Percentiles rank a stretch among this genome's conserved stretches.
phyloP scores from a whole-genome alignment of 1,139 yeast genomes.

The Magnusiomyces fungicola region DNA sequence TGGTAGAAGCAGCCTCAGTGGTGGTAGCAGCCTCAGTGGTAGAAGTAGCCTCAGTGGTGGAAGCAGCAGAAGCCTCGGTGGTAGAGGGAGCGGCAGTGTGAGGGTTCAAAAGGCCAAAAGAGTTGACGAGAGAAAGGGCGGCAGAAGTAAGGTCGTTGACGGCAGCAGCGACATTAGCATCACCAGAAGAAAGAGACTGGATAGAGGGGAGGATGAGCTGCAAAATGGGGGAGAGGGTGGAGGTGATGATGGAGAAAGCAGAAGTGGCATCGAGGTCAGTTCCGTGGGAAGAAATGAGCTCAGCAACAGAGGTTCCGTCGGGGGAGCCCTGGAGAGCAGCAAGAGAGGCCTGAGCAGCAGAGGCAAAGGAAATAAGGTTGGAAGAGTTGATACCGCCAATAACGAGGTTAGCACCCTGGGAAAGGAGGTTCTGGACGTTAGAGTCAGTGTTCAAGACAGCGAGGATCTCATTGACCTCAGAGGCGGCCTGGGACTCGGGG shows the following conservation, averaged over 20 bases:
- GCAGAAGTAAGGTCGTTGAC: conserved; percentile 12
- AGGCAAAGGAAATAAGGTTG: conserved; percentile 14
- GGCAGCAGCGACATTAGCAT: conserved; percentile 15
- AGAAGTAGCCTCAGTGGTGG: conserved; percentile 7
- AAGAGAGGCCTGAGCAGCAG: conserved; percentile 15
- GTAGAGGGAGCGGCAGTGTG: conserved; percentile 1
- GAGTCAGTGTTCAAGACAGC: conserved; percentile 14
- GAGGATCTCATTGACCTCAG: conserved; percentile 17
- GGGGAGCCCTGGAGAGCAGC: conserved; percentile 15
- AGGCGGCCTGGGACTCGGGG: conserved; percentile 14
- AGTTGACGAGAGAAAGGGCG: conserved; percentile 9
- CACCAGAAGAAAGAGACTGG: conserved; percentile 14
- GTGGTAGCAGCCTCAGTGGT: conserved; percentile 28
- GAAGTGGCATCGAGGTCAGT: conserved; percentile 15
- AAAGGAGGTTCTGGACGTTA: conserved; percentile 14
- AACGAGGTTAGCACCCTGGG: conserved; percentile 15
- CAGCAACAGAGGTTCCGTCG: conserved; percentile 15
- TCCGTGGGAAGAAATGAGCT: conserved; percentile 9
- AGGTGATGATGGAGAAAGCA: conserved; percentile 15
- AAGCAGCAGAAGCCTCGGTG: conserved; percentile 5
- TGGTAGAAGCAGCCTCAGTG: conserved; percentile 23
- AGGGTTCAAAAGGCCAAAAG: conserved; percentile 8
- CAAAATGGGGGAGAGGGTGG: conserved; percentile 14
- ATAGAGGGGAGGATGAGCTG: conserved; percentile 14
- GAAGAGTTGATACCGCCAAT: conserved; percentile 17